Evolutionary conservation across 345 rosid genomes (phyloP), one percentile per base, ranked within the genome.

Genomic region (Brassica rapa): DNA sequence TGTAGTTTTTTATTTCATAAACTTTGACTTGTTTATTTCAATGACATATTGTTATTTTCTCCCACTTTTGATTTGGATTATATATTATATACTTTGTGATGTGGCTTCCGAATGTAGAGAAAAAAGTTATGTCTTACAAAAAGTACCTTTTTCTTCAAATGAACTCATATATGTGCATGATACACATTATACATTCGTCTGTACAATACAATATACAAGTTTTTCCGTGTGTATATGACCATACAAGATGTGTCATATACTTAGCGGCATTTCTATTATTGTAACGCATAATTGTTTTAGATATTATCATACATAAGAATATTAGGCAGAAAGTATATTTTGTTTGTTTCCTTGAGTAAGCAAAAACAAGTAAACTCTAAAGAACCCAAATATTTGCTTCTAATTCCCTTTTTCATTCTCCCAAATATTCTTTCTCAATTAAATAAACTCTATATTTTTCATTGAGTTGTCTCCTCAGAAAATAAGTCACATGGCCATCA

Each of bases 371-470:
- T 77, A 80, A 85, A 70, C 84, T 82, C 85, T 80, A 80, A 80
- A 39, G 78, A 78, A 82, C 73, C 73, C 73, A 15, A 14, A 76
- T 35, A 63, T 82, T 84, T 83, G 77, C 86, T 87, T 88, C 90
- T 88, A 85, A 86, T 87, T 84, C 86, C 84, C 82, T 85, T 80
- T 81, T 81, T 78, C 84, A 83, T 83, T 77, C 87, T 86, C 93
- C 89, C 89, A 89, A 85, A 87, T 88, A 88, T 86, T 89, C 90
- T 83, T 79, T 84, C 84, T 79, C 72, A 78, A 83, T 75, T 75
- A 79, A 83, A 74, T 78, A 53, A 73, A 56, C 46, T 66, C 72
- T 72, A 15, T 33, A 68, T 46, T 15, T 37, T 53, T 62, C 51
- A 64, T 68, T 69, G 39, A 74, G 65, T 27, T 68, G 75, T 29